Conservation (phyloP, 306 rosid genomes). For the Senna siamea region DNA sequence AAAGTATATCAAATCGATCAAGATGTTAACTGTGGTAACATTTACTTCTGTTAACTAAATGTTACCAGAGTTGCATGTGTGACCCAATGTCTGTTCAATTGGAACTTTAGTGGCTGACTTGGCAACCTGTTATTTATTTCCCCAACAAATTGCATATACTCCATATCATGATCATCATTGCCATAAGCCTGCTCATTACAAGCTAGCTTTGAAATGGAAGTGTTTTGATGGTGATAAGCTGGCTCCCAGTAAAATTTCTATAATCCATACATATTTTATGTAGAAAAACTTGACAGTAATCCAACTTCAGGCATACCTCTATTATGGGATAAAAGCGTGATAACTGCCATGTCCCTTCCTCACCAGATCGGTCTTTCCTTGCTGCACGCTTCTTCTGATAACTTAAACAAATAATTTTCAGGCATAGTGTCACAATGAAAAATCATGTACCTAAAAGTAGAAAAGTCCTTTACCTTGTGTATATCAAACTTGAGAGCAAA, state of each 20-base stretch:
- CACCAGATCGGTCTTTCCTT: slow-evolving; percentile 82
- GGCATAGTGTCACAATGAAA: slow-evolving; percentile 31
- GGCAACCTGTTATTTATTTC: not conserved
- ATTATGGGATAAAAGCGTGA: slow-evolving; percentile 91
- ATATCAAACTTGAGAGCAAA: slow-evolving; percentile 87
- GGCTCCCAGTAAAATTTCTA: slow-evolving; percentile 19
- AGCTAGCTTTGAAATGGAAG: not conserved
- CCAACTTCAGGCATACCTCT: slow-evolving; percentile 61
- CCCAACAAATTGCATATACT: not conserved
- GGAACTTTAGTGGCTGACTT: not conserved
- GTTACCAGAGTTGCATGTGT: not conserved
- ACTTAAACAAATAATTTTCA: slow-evolving; percentile 40
- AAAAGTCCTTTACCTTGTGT: slow-evolving; percentile 61
- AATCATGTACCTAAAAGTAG: slow-evolving; percentile 12
- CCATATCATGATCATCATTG: not conserved
- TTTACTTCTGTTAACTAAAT: not conserved
- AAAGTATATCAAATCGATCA: no score
- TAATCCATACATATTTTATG: slow-evolving; percentile 1
- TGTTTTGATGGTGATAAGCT: not conserved
- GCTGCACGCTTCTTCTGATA: slow-evolving; percentile 84
- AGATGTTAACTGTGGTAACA: no score
- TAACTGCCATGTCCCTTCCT: slow-evolving; percentile 83
- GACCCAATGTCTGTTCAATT: not conserved
- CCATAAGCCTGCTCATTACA: not conserved
- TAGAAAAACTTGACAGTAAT: slow-evolving; percentile 15